Percentiles rank a stretch among this genome's conserved stretches.
Conservation (phyloP, 2,329 filamentous ascomycete species). For the Coniochaeta sp. region DNA sequence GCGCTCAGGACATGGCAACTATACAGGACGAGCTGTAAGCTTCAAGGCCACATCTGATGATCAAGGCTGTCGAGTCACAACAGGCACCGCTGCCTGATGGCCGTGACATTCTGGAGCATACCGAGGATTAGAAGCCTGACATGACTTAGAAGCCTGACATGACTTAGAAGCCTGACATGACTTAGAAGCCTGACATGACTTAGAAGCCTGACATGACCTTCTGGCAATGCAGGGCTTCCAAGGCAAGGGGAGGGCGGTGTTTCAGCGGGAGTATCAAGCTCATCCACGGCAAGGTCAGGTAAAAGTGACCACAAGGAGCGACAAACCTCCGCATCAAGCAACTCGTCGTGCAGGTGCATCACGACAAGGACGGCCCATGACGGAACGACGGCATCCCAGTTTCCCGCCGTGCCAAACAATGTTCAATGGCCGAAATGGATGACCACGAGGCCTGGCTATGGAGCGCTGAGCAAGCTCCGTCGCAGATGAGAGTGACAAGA, state of each 20-base stretch:
- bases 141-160: too few relatives aligned
- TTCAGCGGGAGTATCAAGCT: neutral
- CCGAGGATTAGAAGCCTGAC: neutral
- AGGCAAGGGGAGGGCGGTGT: too few relatives aligned
- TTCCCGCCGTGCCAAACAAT: neutral
- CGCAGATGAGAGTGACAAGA: neutral
- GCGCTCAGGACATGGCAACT: neutral
- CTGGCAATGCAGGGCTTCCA: neutral
- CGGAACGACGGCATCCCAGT: conserved; percentile 1
- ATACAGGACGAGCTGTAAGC: neutral
- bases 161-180: too few relatives aligned
- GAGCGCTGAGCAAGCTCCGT: neutral
- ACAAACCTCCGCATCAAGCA: neutral
- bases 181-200: too few relatives aligned
- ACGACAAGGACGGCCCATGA: neutral
- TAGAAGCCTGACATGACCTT: neutral
- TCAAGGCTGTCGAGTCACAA: neutral
- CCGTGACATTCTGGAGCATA: neutral
- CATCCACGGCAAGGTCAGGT: neutral
- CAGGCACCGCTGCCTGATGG: neutral
- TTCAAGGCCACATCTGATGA: neutral
- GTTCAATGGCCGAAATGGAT: neutral
- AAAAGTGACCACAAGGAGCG: neutral
- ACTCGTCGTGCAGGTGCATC: neutral
- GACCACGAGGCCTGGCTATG: neutral